Evolutionary conservation across 805 yeast genomes (phyloP).

Genomic region (Zygosaccharomyces kombuchaensis): DNA sequence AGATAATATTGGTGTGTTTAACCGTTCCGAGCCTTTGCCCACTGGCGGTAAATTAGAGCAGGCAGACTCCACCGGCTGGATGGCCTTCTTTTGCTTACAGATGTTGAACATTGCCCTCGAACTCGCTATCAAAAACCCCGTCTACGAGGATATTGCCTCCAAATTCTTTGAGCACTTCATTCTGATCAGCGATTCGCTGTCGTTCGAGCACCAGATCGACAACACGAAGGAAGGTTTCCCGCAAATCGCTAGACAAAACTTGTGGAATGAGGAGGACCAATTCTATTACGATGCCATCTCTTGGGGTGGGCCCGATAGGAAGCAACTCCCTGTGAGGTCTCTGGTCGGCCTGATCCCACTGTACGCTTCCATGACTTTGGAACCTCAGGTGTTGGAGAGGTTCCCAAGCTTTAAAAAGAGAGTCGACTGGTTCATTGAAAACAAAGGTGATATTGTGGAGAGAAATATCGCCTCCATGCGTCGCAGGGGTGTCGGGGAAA

Average conservation of each 20-base stretch:
- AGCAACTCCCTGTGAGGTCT: conserved; percentile 78
- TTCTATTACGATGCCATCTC: conserved; percentile 88
- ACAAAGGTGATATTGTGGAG: conserved; percentile 62
- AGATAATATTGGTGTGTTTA: conserved; percentile 89
- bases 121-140: conserved; percentile 76
- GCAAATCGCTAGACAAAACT: conserved; percentile 51
- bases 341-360: conserved; percentile 88
- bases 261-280: conserved; percentile 88
- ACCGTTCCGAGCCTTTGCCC: conserved; percentile 88
- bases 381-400: conserved; percentile 70
- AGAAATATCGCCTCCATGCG: conserved; percentile 85
- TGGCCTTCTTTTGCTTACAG: conserved; percentile 86
- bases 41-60: conserved; percentile 88
- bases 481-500: conserved; percentile 73
- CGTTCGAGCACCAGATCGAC: conserved; percentile 43
- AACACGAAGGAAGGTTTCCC: conserved; percentile 36
- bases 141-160: conserved; percentile 89
- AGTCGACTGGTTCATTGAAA: conserved; percentile 76
- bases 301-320: conserved; percentile 66
- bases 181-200: conserved; percentile 90
- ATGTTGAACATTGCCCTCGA: conserved; percentile 92
- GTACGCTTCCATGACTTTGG: conserved; percentile 83
- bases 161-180: conserved; percentile 91
- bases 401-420: conserved; percentile 82
- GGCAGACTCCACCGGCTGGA: conserved; percentile 97